Evolutionary conservation across 2,329 filamentous ascomycete species (phyloP).

Genomic region (Penicillium italicum): DNA sequence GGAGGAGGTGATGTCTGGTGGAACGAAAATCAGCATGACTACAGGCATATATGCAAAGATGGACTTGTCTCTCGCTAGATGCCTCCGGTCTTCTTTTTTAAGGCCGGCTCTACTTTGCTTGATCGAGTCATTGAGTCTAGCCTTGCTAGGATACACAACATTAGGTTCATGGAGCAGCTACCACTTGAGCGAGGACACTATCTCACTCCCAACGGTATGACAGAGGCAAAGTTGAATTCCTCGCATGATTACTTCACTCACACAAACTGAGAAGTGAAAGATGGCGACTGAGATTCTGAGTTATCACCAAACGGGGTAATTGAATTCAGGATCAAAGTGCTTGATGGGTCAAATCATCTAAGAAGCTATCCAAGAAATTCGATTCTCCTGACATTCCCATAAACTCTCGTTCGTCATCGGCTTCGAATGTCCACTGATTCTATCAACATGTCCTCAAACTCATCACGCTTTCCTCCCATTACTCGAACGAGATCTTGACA

Average conservation of each 20-base stretch:
- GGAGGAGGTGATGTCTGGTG: not conserved
- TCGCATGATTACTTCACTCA: not conserved
- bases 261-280: not conserved
- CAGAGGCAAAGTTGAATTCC: not conserved
- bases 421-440: not conserved
- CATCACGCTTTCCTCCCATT: not conserved
- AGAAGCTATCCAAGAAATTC: not conserved
- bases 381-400: not conserved
- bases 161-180: not conserved
- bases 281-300: not conserved
- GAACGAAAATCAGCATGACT: not conserved
- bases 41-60: not conserved
- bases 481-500: slow-evolving; percentile 14
- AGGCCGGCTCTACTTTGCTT: not conserved
- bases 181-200: not conserved
- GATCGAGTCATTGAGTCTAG: not conserved
- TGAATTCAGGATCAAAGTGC: not conserved
- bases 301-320: not conserved
- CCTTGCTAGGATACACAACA: not conserved
- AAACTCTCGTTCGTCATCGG: not conserved
- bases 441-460: not conserved
- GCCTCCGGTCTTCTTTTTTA: not conserved
- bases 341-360: not conserved
- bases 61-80: not conserved
- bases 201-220: not conserved